Conservation (phyloP, 2,329 filamentous ascomycete genomes). For the Cryphonectria carpinicola region DNA sequence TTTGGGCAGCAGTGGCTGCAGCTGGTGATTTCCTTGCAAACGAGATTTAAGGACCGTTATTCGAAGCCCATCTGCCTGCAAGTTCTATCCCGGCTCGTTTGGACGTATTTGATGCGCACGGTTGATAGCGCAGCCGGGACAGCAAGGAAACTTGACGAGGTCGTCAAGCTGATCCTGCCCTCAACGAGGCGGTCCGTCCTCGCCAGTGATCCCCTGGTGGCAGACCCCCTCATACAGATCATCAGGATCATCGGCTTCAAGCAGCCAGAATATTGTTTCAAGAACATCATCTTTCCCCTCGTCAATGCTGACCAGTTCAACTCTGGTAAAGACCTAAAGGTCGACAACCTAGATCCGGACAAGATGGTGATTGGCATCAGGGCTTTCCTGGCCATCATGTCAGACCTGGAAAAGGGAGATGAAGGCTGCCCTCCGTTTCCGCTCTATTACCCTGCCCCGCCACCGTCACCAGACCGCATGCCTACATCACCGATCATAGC, state of each 20-base stretch:
- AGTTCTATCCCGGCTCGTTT: slow-evolving; percentile 85
- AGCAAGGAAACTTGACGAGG: slow-evolving; percentile 83
- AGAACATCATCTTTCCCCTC: slow-evolving; percentile 89
- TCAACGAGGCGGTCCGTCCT: slow-evolving; percentile 78
- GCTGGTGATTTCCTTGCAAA: slow-evolving; percentile 75
- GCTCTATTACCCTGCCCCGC: slow-evolving; percentile 56
- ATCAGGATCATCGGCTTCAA: slow-evolving; percentile 94
- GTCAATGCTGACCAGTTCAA: slow-evolving; percentile 91
- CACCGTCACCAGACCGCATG: slow-evolving; percentile 46
- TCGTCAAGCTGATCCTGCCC: slow-evolving; percentile 82
- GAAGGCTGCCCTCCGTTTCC: slow-evolving; percentile 82
- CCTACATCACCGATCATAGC: slow-evolving; percentile 56
- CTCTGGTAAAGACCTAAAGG: slow-evolving; percentile 74
- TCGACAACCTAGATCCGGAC: slow-evolving; percentile 94
- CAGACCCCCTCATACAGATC: slow-evolving; percentile 89
- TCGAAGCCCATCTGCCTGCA: slow-evolving; percentile 82
- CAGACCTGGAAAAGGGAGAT: slow-evolving; percentile 85
- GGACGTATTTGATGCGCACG: slow-evolving; percentile 90
- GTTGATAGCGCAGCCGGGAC: slow-evolving; percentile 71
- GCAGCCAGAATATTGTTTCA: slow-evolving; percentile 91
- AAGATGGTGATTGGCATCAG: slow-evolving; percentile 97
- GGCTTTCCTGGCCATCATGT: slow-evolving; percentile 90
- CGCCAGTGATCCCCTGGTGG: slow-evolving; percentile 80
- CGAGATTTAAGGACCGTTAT: slow-evolving; percentile 81
- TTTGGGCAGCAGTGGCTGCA: slow-evolving; percentile 88